Percentiles rank a stretch among this genome's conserved stretches.
phyloP scores from a whole-genome alignment of 257 asterid species.

The Solanum bulbocastanum region DNA sequence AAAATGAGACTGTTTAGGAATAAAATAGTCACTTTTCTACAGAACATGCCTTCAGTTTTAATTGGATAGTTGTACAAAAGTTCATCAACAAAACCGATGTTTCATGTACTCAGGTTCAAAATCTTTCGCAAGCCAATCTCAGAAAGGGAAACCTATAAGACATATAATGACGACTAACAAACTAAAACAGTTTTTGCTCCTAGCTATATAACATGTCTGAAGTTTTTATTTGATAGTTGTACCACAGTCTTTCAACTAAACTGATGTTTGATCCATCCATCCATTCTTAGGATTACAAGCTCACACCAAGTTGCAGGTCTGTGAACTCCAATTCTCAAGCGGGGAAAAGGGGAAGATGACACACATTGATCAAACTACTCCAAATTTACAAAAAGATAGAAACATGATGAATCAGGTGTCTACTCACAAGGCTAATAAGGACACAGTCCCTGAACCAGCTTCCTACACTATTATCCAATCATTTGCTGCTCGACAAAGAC shows the following conservation, averaged over 20 bases:
- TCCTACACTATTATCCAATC: too few relatives aligned
- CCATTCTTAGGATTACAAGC: not conserved
- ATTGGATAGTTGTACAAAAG: not conserved
- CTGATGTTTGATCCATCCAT: not conserved
- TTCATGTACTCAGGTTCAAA: not conserved
- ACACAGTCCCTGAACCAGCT: too few relatives aligned
- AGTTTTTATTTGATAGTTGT: not conserved
- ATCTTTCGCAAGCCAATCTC: not conserved
- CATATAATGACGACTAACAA: not conserved
- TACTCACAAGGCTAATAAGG: too few relatives aligned
- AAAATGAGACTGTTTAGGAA: too few relatives aligned
- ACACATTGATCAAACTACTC: too few relatives aligned
- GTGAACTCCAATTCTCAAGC: constrained; percentile 22
- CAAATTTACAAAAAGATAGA: too few relatives aligned
- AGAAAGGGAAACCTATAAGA: not conserved
- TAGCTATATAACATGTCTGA: not conserved
- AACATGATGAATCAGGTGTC: too few relatives aligned
- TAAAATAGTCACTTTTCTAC: too few relatives aligned
- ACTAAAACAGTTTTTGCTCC: not conserved
- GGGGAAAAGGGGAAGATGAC: too few relatives aligned
- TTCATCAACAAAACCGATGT: not conserved
- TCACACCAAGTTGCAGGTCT: constrained; percentile 17
- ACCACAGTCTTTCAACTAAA: not conserved
- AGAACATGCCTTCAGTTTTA: too few relatives aligned
- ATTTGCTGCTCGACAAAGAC: too few relatives aligned